Evolutionary conservation across 371 early-diverging fungal genomes (phyloP).

Genomic region (Chytridiales sp.): DNA sequence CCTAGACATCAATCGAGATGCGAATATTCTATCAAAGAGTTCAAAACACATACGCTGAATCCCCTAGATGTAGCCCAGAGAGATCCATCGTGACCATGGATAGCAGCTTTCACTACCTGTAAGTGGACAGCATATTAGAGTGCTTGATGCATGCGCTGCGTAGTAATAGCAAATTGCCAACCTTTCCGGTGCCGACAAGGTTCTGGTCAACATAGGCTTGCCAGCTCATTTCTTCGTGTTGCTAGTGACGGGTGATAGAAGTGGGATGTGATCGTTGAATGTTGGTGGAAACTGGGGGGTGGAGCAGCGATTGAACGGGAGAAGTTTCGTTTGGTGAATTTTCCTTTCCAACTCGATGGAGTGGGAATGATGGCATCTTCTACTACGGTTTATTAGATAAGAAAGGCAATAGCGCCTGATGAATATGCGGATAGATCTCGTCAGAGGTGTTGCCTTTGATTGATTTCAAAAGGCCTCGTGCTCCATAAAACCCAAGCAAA

Average conservation of each 20-base stretch:
- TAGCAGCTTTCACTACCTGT: slow-evolving; percentile 61
- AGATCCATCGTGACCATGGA: slow-evolving; percentile 76
- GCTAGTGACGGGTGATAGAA: no score
- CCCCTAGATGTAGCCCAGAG: slow-evolving; percentile 77
- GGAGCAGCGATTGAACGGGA: no score
- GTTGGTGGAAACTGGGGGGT: no score
- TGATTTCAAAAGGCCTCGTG: slow-evolving; percentile 61
- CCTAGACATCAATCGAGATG: background rate
- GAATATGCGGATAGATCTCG: slow-evolving; percentile 88
- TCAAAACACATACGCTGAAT: slow-evolving; percentile 52
- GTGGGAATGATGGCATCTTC: no score
- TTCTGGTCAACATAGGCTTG: slow-evolving; percentile 83
- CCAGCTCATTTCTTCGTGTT: slow-evolving; percentile 63
- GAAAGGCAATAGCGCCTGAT: no score
- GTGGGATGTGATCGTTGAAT: no score
- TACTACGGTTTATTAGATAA: no score
- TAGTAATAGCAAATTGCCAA: slow-evolving; percentile 28
- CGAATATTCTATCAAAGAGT: slow-evolving; percentile 4
- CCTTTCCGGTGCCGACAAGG: slow-evolving; percentile 75
- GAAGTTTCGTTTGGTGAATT: no score
- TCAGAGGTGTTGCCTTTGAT: slow-evolving; percentile 80
- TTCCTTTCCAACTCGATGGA: slow-evolving; percentile 49
- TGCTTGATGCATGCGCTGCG: background rate
- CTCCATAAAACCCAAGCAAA: slow-evolving; percentile 74
- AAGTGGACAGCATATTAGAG: background rate